Conservation (phyloP, 371 early-diverging fungal genomes). For the Saksenaea oblongispora region DNA sequence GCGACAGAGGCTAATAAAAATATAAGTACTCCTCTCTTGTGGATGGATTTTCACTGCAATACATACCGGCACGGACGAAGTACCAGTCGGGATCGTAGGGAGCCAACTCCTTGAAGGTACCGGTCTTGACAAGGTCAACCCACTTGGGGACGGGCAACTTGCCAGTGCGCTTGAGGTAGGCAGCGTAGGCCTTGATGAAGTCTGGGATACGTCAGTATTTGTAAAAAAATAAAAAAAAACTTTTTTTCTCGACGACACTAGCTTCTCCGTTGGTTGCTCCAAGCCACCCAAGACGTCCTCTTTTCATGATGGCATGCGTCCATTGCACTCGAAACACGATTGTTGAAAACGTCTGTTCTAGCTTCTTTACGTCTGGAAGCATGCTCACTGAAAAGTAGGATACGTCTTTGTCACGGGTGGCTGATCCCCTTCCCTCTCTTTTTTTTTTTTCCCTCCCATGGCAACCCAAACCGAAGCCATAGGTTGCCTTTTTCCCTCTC, state of each 20-base stretch:
- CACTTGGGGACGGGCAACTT: slow-evolving; percentile 98
- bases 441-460: background rate
- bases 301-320: background rate
- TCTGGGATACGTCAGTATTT: slow-evolving; percentile 20
- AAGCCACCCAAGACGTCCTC: slow-evolving; percentile 22
- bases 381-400: background rate
- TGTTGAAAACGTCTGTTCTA: background rate
- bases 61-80: slow-evolving; percentile 93
- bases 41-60: background rate
- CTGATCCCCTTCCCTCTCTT: background rate
- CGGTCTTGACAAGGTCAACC: slow-evolving; percentile 98
- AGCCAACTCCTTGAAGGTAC: slow-evolving; percentile 93
- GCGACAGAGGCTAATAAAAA: slow-evolving; percentile 84
- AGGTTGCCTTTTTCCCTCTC: slow-evolving; percentile 5
- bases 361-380: background rate
- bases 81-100: slow-evolving; percentile 99
- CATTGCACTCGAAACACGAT: background rate
- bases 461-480: background rate
- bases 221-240: slow-evolving; percentile 9
- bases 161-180: slow-evolving; percentile 97
- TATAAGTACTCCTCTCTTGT: background rate
- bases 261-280: slow-evolving; percentile 9
- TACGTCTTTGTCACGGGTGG: background rate
- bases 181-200: slow-evolving; percentile 97
- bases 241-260: slow-evolving; percentile 5